Base-by-base conservation (phyloP, 805 yeast species). In the Pichia cephalocereana region DNA sequence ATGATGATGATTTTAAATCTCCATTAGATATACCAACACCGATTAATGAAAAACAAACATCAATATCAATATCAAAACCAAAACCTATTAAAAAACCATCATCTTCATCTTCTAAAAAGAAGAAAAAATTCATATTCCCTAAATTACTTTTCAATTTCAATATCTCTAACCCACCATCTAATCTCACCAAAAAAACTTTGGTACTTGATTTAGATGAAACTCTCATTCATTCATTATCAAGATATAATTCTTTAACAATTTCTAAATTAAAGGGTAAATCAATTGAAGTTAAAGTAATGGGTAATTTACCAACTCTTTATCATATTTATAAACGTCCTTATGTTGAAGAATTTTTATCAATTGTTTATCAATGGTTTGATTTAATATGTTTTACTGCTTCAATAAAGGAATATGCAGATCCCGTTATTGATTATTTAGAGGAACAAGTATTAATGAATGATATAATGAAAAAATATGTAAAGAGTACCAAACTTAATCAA, bases 141-240 rank as follows among this genome's bases (percentile, higher is more conserved):
- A 60, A 61, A 45, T 46, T 66, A 8, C 51, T 66, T 19, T 64
- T 66, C 54, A 63, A 62, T 51, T 65, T 66, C 51, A 53, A 64
- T 45, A 53, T 66, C 15, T 51, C 54, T 34, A 49, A 55, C 32
- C 70, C 70, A 2, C 69, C 70, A 23, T 4, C 1, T 9, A 47
- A 52, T 12, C 38, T 65, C 40, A 60, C 47, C 0, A 42, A 31
- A 15, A 89, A 88, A 59, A 83, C 88, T 0, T 71, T 93, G 31
- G 85, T 93, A 1, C 70, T 93, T 26, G 99, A 93, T 62, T 74
- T 93, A 31, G 99, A 91, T 65, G 99, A 93, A 60, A 93, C 99
- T 0, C 69, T 93, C 48, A 89, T 93, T 48, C 99, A 93, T 63
- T 89, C 98, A 2, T 72, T 89, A 48, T 81, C 95, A 6, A 72